Evolutionary conservation across 1,284 basidiomycete species (phyloP).

Genomic region (Mycena citricolor): DNA sequence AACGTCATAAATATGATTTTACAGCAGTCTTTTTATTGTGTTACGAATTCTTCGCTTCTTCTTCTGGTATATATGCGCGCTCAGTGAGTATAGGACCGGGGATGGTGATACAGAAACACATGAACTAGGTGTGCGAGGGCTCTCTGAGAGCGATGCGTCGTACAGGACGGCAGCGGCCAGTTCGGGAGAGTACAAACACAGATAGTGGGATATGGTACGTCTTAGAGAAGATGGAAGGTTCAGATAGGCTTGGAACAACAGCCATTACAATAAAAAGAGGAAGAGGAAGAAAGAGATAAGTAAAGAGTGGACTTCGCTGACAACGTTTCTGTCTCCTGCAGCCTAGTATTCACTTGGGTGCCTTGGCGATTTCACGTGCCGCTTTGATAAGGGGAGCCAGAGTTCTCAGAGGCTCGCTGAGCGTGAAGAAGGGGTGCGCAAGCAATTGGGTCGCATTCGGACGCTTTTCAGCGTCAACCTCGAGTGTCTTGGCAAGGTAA

Average conservation of each 20-base stretch:
- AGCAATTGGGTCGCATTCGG: constrained; percentile 86
- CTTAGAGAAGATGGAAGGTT: neutral
- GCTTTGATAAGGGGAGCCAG: constrained; percentile 92
- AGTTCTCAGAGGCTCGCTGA: constrained; percentile 84
- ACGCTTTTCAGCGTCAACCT: constrained; percentile 92
- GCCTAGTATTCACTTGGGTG: constrained; percentile 12
- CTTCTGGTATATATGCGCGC: no score
- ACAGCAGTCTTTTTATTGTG: no score
- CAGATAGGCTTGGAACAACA: neutral
- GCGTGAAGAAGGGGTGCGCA: constrained; percentile 88
- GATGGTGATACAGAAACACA: no score
- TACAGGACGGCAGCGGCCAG: no score
- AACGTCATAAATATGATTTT: no score
- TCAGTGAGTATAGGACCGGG: no score
- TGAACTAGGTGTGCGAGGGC: no score
- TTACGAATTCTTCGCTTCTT: no score
- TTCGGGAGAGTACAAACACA: no score
- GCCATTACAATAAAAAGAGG: constrained; percentile 7
- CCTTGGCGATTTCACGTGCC: constrained; percentile 79
- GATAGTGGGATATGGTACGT: no score
- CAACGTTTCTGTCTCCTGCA: neutral
- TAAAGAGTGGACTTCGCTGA: neutral
- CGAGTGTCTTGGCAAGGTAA: constrained; percentile 87
- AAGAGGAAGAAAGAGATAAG: no score
- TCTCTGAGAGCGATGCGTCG: no score